Percentiles rank a stretch among this genome's conserved stretches.
phyloP scores from a whole-genome alignment of 2,329 filamentous ascomycete species.

The Aspergillus sp. region DNA sequence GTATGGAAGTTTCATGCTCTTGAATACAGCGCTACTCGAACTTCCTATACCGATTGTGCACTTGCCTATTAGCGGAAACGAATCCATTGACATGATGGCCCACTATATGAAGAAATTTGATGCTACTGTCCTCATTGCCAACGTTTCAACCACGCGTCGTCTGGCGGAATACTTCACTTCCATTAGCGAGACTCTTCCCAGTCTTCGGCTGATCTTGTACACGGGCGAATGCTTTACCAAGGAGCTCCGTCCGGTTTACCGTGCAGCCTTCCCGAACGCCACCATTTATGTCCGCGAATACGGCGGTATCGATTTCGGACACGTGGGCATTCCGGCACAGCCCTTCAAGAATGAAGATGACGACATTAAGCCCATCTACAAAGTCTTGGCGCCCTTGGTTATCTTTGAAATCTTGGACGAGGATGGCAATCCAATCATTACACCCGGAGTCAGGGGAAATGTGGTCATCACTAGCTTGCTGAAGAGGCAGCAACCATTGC shows the following conservation, averaged over 20 bases:
- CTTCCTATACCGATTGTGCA: neutral
- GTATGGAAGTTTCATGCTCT: neutral
- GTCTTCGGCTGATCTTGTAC: neutral
- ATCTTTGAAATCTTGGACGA: no score
- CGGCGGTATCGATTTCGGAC: no score
- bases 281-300: neutral
- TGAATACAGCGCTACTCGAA: neutral
- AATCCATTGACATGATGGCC: neutral
- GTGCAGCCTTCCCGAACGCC: neutral
- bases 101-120: neutral
- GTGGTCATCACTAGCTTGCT: neutral
- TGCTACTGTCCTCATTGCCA: neutral
- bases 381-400: no score
- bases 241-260: neutral
- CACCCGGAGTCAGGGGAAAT: neutral
- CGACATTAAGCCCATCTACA: no score
- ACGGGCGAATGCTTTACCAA: neutral
- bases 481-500: neutral
- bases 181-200: neutral
- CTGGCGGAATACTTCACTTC: neutral
- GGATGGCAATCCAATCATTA: no score
- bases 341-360: no score
- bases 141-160: neutral
- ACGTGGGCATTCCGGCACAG: no score
- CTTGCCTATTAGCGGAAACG: neutral